A percentile compares a stretch with the other conserved stretches of the same genome.
Evolutionary conservation across 1,284 basidiomycete species (phyloP).

Genomic region (Microstroma glucosiphilum): DNA sequence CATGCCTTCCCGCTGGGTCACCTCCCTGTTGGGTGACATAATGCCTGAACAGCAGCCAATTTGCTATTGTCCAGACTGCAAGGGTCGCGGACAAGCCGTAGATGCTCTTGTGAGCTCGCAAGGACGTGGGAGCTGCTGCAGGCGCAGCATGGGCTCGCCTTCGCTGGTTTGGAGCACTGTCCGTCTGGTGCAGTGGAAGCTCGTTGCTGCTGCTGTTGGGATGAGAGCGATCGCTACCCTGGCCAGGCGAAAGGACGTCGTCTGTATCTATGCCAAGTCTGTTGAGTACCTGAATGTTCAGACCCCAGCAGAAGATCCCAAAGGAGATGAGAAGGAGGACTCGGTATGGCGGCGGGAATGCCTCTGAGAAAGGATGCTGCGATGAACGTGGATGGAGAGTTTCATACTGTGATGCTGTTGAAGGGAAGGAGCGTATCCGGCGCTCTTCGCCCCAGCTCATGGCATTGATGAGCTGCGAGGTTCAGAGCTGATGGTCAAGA

Average conservation of each 20-base stretch:
- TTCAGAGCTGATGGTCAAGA: no score
- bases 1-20: slow-evolving; percentile 32
- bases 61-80: slow-evolving; percentile 4
- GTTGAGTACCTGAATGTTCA: slow-evolving; percentile 28
- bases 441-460: no score
- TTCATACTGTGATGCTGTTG: no score
- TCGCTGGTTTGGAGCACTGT: slow-evolving; percentile 12
- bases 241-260: slow-evolving; percentile 16
- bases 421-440: no score
- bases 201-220: not conserved
- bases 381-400: no score
- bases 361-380: slow-evolving; percentile 26
- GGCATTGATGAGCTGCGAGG: no score
- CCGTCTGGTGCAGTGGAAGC: slow-evolving; percentile 11
- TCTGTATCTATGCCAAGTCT: slow-evolving; percentile 35
- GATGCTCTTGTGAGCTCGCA: not conserved
- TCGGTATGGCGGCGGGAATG: slow-evolving; percentile 44
- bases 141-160: slow-evolving; percentile 7
- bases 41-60: slow-evolving; percentile 21
- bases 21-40: slow-evolving; percentile 31
- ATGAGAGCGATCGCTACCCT: slow-evolving; percentile 16
- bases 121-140: slow-evolving; percentile 8
- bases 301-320: slow-evolving; percentile 35
- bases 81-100: slow-evolving; percentile 5
- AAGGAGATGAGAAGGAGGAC: slow-evolving; percentile 40